Percentiles rank a stretch among this genome's conserved stretches.
Conservation (phyloP, 805 yeast genomes). For the Maudiozyma turicensis region DNA sequence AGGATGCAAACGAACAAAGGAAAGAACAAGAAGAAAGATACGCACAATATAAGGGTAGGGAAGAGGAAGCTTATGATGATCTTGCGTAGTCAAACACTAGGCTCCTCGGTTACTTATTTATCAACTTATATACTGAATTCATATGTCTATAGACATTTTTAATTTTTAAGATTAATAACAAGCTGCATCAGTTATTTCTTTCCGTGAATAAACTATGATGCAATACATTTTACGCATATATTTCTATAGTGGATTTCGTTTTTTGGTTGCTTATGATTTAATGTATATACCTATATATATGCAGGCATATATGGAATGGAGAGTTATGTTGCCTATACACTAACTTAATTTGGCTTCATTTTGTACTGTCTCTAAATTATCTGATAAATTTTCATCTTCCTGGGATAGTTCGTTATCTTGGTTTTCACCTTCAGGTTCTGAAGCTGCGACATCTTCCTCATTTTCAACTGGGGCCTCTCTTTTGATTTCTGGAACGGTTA, state of each 20-base stretch:
- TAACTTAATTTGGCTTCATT: neutral
- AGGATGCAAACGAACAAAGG: slow-evolving; percentile 23
- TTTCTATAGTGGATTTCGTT: too few relatives aligned
- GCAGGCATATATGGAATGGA: too few relatives aligned
- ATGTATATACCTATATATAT: too few relatives aligned
- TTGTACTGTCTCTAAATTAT: neutral
- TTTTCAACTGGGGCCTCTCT: neutral
- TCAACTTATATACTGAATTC: too few relatives aligned
- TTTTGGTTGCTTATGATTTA: too few relatives aligned
- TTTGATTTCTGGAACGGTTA: slow-evolving; percentile 3
- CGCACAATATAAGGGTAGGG: slow-evolving; percentile 15
- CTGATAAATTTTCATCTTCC: neutral
- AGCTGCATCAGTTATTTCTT: too few relatives aligned
- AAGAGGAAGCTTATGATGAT: slow-evolving; percentile 17
- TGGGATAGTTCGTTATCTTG: neutral
- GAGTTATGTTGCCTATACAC: too few relatives aligned
- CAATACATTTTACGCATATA: too few relatives aligned
- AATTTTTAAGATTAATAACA: too few relatives aligned
- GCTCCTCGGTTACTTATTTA: too few relatives aligned
- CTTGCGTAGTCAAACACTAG: slow-evolving; percentile 10
- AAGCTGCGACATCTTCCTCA: neutral
- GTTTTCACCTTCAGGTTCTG: neutral
- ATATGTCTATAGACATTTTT: too few relatives aligned
- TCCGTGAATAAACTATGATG: too few relatives aligned
- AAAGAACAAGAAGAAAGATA: slow-evolving; percentile 11